A percentile compares a stretch with the other conserved stretches of the same genome.
Evolutionary conservation across 352 stramenopile species (phyloP).

Genomic region (Globisporangium paddicum): DNA sequence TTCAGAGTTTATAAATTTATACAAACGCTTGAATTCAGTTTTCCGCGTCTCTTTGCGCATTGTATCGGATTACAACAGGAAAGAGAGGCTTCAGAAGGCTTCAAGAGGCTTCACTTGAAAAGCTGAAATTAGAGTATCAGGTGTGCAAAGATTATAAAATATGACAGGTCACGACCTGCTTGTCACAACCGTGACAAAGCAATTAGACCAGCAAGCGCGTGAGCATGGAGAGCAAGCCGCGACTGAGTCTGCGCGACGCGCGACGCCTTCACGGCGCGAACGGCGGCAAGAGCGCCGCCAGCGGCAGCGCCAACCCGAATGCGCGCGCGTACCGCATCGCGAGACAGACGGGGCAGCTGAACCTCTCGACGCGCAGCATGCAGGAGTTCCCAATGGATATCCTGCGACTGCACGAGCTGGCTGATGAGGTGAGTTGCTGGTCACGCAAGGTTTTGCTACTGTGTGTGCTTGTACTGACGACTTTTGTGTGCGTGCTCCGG

Average conservation of each 20-base stretch:
- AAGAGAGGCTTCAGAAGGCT: no score
- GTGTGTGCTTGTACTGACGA: not conserved
- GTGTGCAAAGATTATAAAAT: no score
- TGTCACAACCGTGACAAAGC: not conserved
- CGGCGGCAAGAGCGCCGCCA: not conserved
- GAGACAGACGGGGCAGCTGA: conserved; percentile 50
- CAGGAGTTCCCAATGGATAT: conserved; percentile 51
- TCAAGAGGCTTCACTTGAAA: no score
- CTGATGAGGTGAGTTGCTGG: conserved; percentile 61
- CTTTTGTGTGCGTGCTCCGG: not conserved
- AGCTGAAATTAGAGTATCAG: no score
- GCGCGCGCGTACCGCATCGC: conserved; percentile 45
- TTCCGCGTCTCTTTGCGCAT: no score
- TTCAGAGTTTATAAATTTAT: no score
- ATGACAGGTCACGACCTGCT: no score
- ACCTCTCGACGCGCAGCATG: conserved; percentile 54
- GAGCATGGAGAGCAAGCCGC: conserved; percentile 28
- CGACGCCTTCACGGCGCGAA: conserved; percentile 23
- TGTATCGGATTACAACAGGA: no score
- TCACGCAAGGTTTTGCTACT: no score
- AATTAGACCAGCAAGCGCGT: not conserved
- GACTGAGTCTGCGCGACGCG: conserved; percentile 37
- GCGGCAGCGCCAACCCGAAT: conserved; percentile 16
- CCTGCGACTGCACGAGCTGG: conserved; percentile 51
- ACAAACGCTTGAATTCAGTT: no score